Evolutionary conservation across 768 basidiomycete genomes (phyloP), one percentile per base, ranked within the genome.

Genomic region (Suillus subaureus): DNA sequence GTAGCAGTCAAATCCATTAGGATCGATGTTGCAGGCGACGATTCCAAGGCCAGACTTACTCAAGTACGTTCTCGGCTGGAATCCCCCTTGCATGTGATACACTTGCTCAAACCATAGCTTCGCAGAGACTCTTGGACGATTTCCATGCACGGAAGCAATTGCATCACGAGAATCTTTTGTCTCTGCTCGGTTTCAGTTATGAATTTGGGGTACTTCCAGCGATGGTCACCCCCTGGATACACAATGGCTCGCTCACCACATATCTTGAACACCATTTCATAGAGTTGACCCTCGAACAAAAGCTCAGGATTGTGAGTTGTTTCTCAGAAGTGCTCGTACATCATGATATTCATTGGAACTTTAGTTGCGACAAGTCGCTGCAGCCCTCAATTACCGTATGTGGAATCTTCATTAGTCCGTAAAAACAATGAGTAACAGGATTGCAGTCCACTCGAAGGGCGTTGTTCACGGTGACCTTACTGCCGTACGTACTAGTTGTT

Each of bases 391-490:
- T 3, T 74, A 74, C 63, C 67, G 66, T 67, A 23, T 18, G 66
- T 35, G 47, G 23, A 13, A 31, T 40, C 37, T 28, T 43, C 4
- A 3, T 31, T 13, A 16, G 11, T 49, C 18, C 37, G 9, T n/a
- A n/a, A 5, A 23, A 26, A 28, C 23, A 39, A 23, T 61, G 21
- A 66, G 3, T 37, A 6, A 37, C 12, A 5, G 7, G 5, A 12
- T 54, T 11, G 4, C 31, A 67, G 66, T 62, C 8, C 67, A 68
- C 26, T 71, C 70, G 15, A 39, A 43, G 26, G 69, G 73, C 9
- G 75, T 84, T 33, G 73, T 83, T 16, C 84, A 83, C 60, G 82
- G 83, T 0, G 83, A 85, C 58, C 73, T 84, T 26, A 82, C 81
- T 66, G 82, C 79, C 23, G 82, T 82, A 61, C 56, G 73, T 71